Evolutionary conservation across 1,284 basidiomycete species (phyloP), one percentile per base, ranked within the genome.

Genomic region (Inonotus hispidus): DNA sequence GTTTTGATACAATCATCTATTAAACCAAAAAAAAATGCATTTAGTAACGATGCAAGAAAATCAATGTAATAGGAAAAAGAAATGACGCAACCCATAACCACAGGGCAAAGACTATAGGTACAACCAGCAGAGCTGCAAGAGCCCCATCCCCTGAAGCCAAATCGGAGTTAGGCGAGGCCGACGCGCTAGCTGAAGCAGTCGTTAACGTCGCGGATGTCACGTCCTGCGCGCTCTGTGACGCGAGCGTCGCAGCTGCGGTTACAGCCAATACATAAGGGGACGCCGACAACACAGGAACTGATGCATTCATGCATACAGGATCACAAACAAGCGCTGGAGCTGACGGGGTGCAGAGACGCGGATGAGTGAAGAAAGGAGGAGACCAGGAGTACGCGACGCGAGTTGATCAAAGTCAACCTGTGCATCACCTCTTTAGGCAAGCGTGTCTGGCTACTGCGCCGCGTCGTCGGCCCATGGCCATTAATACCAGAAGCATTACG

Each of bases 1-100:
- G 86, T 76, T 91, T 92, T 27, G 89, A 87, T 37, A 92, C 83
- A 66, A 92, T 91, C 88, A 92, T 90, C 90, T 92, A 71, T 32
- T 47, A 50, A 25, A 55, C 39, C n/a, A 13, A 37, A 38, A 56
- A 41, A 23, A 46, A 16, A 56, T 49, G 53, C 54, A 38, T 56
- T 41, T 41, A 41, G n/a, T 25, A 54, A 19, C 16, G 8, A 19
- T 14, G 23, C 19, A 43, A 53, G 16, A 56, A 47, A 47, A 23
- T 35, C 32, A 32, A 38, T 16, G 54, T 37, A 43, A 49, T 58
- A 62, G 64, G 67, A 60, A 67, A 67, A 61, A 16, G 46, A 69
- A 68, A 73, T 52, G 27, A 52, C 77, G 71, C 70, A 75, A 86
- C 86, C 84, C 83, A 81, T 68, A 87, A 79, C 82, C 83, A 87